Percentiles rank a stretch among this genome's conserved stretches.
Evolutionary conservation across 1,284 basidiomycete species (phyloP).

Genomic region (Ceratobasidium theobromae): DNA sequence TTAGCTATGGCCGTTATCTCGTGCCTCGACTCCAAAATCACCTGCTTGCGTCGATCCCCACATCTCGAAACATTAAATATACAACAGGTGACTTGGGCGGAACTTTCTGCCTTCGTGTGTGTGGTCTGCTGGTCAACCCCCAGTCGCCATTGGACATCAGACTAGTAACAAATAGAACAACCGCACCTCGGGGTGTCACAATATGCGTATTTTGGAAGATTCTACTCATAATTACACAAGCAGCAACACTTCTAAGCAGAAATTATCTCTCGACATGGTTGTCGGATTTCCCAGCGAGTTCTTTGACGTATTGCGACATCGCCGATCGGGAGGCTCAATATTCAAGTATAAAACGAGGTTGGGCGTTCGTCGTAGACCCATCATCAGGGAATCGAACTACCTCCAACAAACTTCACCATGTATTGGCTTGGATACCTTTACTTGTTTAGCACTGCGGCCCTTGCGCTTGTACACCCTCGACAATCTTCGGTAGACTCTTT

Average conservation of each 20-base stretch:
- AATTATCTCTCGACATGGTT: not conserved
- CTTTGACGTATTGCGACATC: no score
- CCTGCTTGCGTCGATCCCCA: not conserved
- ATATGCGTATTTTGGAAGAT: not conserved
- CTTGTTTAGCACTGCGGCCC: not conserved
- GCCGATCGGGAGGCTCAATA: no score
- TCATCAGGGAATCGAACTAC: not conserved
- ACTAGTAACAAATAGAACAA: not conserved
- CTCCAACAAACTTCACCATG: not conserved
- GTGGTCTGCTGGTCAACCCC: not conserved
- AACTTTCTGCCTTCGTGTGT: not conserved
- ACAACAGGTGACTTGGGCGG: conserved; percentile 3
- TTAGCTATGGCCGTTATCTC: no score
- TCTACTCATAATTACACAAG: not conserved
- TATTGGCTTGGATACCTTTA: not conserved
- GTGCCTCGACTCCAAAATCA: not conserved
- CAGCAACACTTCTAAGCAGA: not conserved
- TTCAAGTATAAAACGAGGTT: not conserved
- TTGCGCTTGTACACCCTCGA: conserved; percentile 11
- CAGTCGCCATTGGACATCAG: not conserved
- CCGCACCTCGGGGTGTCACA: not conserved
- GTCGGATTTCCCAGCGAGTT: not conserved
- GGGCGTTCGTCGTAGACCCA: not conserved
- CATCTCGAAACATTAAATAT: not conserved
- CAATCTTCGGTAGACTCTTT: conserved; percentile 29